Percentiles rank a stretch among this genome's conserved stretches.
Evolutionary conservation across 2,329 filamentous ascomycete genomes (phyloP).

Genomic region (Chaetomium sp.): DNA sequence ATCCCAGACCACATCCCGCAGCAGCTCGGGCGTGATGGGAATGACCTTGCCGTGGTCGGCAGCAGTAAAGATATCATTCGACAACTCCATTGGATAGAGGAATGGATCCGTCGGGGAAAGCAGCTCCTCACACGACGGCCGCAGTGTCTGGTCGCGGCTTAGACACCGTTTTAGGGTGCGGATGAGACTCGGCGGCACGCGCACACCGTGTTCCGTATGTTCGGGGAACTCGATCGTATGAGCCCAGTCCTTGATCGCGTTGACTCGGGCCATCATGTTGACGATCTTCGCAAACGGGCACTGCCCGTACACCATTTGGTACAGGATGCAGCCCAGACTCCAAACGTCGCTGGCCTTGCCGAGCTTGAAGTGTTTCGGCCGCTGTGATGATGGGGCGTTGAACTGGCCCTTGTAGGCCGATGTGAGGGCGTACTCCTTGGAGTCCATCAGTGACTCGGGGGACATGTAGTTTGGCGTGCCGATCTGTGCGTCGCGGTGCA

Average conservation of each 20-base stretch:
- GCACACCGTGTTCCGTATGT: constrained; percentile 61
- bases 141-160: constrained; percentile 61
- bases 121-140: constrained; percentile 66
- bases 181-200: constrained; percentile 61
- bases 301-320: constrained; percentile 98
- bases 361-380: constrained; percentile 49
- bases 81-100: constrained; percentile 61
- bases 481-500: constrained; percentile 92
- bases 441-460: constrained; percentile 88
- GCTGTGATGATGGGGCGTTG: constrained; percentile 43
- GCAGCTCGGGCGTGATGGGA: constrained; percentile 63
- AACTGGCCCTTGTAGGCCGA: constrained; percentile 45
- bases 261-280: constrained; percentile 83
- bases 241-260: constrained; percentile 80
- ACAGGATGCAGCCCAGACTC: constrained; percentile 94
- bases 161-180: constrained; percentile 65
- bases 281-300: constrained; percentile 91
- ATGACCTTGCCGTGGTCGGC: constrained; percentile 50
- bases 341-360: constrained; percentile 96
- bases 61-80: constrained; percentile 35
- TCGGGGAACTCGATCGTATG: constrained; percentile 73
- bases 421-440: constrained; percentile 57
- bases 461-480: constrained; percentile 99
- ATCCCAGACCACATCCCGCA: constrained; percentile 64
- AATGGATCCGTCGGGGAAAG: constrained; percentile 63